Percentiles rank a stretch among this genome's conserved stretches.
phyloP scores from a whole-genome alignment of 2,329 filamentous ascomycete species.

The Emydomyces testavorans region DNA sequence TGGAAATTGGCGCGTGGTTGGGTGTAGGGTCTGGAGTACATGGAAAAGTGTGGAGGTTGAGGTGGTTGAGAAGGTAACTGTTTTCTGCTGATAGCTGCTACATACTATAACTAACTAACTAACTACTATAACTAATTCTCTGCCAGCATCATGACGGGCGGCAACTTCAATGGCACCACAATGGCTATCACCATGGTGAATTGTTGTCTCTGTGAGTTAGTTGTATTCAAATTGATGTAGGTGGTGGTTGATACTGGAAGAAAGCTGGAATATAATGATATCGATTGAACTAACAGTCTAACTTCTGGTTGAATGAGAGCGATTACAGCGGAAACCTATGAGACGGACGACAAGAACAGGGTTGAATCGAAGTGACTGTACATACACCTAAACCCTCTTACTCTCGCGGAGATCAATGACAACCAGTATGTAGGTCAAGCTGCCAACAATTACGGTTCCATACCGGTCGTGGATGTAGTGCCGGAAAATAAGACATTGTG shows the following conservation, averaged over 20 bases:
- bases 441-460: background rate
- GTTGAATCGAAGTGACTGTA: constrained; percentile 19
- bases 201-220: too few relatives aligned
- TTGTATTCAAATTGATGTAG: too few relatives aligned
- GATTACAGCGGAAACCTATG: constrained; percentile 7
- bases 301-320: constrained; percentile 2
- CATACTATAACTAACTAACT: background rate
- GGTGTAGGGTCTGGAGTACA: background rate
- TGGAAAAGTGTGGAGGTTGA: background rate
- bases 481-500: constrained; percentile 7
- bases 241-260: too few relatives aligned
- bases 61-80: constrained; percentile 10
- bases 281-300: constrained; percentile 3
- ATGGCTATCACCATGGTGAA: too few relatives aligned
- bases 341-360: constrained; percentile 10
- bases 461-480: constrained; percentile 9
- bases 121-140: too few relatives aligned
- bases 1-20: background rate
- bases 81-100: background rate
- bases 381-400: constrained; percentile 16
- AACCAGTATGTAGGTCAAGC: constrained; percentile 3
- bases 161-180: too few relatives aligned
- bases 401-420: constrained; percentile 13
- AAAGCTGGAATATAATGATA: background rate
- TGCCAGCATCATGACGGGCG: too few relatives aligned